Evolutionary conservation across 2,329 filamentous ascomycete species (phyloP).

Genomic region (Teratosphaeriaceae sp.): DNA sequence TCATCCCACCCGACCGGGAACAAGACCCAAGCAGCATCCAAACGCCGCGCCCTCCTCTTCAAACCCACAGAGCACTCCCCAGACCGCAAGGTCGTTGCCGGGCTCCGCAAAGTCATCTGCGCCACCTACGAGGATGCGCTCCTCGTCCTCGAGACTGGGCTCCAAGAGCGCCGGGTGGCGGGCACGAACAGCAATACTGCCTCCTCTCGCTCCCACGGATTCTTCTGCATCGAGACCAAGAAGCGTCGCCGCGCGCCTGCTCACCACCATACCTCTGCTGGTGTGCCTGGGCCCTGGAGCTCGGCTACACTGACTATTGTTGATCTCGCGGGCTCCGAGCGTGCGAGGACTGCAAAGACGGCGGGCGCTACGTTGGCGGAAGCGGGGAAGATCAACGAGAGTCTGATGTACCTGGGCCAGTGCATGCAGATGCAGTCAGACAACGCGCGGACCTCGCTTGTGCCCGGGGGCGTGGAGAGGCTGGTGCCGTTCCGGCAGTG

Average conservation of each 20-base stretch:
- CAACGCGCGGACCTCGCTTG: constrained; percentile 51
- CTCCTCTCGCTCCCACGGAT: constrained; percentile 88
- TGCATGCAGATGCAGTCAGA: constrained; percentile 94
- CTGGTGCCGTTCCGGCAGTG: constrained; percentile 67
- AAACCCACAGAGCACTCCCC: constrained; percentile 83
- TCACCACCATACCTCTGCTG: constrained; percentile 3
- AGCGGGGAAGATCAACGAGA: constrained; percentile 97
- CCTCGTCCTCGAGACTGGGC: constrained; percentile 80
- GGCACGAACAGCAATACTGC: constrained; percentile 91
- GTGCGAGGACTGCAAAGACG: constrained; percentile 88
- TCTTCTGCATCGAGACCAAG: constrained; percentile 93
- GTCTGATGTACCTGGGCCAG: constrained; percentile 95
- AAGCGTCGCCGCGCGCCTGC: constrained; percentile 52
- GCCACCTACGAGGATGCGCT: constrained; percentile 74
- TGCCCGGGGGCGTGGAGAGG: constrained; percentile 28
- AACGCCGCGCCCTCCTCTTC: constrained; percentile 77
- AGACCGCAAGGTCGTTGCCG: constrained; percentile 90
- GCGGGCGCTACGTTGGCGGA: constrained; percentile 87
- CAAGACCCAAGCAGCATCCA: constrained; percentile 39
- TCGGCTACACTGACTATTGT: constrained; percentile 80
- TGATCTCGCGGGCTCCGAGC: constrained; percentile 82
- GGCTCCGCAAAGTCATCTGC: constrained; percentile 84
- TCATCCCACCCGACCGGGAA: constrained; percentile 47
- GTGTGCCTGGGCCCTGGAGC: constrained; percentile 57
- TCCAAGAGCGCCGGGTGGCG: constrained; percentile 79